Evolutionary conservation across 441 rosid genomes (phyloP), one percentile per base, ranked within the genome.

Genomic region (Syzygium malaccense): DNA sequence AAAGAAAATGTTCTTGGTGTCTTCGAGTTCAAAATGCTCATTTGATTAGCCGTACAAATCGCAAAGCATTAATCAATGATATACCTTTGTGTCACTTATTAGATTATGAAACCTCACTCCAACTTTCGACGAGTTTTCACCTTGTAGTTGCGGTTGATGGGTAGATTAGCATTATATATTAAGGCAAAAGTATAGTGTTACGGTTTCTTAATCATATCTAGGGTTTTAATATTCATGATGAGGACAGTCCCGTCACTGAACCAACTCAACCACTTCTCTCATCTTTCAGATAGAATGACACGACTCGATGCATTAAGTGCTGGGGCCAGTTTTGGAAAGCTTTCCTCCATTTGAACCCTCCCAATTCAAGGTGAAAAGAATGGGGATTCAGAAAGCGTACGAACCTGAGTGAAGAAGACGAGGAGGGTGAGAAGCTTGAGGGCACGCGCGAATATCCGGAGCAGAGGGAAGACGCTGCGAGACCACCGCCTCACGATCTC

Each of bases 371-470:
- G 8, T 19, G 23, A 45, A 19, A 83, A 62, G 37, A 28, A 48
- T 3, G 80, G 11, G 49, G 41, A 20, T 58, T 12, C 12, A 32
- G 53, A 51, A 4, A 10, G 14, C 32, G 14, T 13, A 48, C 12
- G 14, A 87, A 95, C 99, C 98, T 95, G 96, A 80, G 98, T 93
- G 90, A 96, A 97, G 95, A 93, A 95, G 91, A 92, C 95, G 62
- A 95, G 78, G 18, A 92, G 88, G 54, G 91, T 91, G 85, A 97
- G 92, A 85, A 96, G 93, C 92, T 95, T 97, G 87, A 92, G 28
- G 88, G 94, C 62, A 87, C 91, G 96, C 90, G 92, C 95, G 37
- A 95, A 86, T 94, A 93, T 94, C 86, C 95, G 90, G 86, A 96
- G 92, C 75, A 25, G 91, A 75, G 71, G 17, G 89, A 96, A 89